Evolutionary conservation across 169 alveolate genomes (phyloP).

Genomic region (Cryptosporidium ubiquitum): DNA sequence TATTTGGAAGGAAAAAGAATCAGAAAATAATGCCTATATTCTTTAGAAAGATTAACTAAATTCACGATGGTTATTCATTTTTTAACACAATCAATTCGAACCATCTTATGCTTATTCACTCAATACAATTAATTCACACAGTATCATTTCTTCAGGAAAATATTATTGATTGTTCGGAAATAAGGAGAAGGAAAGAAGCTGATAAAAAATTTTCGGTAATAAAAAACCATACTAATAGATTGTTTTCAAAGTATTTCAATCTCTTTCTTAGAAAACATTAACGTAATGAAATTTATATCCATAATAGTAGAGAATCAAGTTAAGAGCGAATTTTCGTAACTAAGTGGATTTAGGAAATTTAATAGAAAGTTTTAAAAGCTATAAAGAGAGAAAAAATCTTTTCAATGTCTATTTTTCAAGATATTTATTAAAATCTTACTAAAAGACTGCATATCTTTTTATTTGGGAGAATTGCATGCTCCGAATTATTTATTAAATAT

Average conservation of each 20-base stretch:
- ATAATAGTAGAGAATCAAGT: slow-evolving; percentile 11
- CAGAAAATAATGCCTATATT: background rate
- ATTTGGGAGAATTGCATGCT: slow-evolving; percentile 16
- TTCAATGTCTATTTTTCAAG: background rate
- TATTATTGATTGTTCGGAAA: slow-evolving; percentile 10
- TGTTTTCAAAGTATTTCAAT: slow-evolving; percentile 8
- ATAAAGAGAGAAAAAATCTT: background rate
- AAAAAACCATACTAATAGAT: slow-evolving; percentile 3
- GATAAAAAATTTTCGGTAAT: slow-evolving; percentile 6
- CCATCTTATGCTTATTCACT: slow-evolving; percentile 20
- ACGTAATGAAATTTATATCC: slow-evolving; percentile 15
- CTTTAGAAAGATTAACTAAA: background rate
- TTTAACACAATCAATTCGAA: background rate
- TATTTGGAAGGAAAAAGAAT: background rate
- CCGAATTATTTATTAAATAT: background rate
- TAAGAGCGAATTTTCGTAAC: background rate
- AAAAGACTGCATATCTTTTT: slow-evolving; percentile 25
- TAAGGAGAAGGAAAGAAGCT: slow-evolving; percentile 21
- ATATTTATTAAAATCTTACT: background rate
- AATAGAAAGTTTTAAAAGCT: background rate
- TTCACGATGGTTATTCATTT: background rate
- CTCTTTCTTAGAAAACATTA: slow-evolving; percentile 5
- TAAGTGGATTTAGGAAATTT: background rate
- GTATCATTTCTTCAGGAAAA: slow-evolving; percentile 21
- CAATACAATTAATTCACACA: slow-evolving; percentile 13